phyloP scores from a whole-genome alignment of 148 eudicot species.

The Silene conica region DNA sequence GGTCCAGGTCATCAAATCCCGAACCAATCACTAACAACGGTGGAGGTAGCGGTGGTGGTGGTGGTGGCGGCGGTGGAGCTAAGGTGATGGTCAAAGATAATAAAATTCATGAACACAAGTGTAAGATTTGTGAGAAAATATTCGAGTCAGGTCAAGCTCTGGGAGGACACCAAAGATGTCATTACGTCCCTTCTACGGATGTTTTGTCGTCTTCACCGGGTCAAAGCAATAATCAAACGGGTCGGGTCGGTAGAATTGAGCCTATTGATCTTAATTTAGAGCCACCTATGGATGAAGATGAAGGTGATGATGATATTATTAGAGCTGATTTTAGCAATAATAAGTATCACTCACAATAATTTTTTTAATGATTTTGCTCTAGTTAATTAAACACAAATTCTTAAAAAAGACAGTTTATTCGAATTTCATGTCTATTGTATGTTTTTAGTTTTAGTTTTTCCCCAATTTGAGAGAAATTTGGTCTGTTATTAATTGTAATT shows the following conservation, averaged over 20 bases:
- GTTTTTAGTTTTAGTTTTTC: not conserved
- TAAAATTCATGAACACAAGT: constrained; percentile 3
- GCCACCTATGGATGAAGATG: constrained; percentile 1
- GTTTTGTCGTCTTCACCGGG: not conserved
- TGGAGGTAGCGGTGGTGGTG: not conserved
- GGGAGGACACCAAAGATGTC: constrained; percentile 27
- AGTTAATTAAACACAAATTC: not conserved
- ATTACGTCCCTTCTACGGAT: not conserved
- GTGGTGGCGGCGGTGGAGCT: not conserved
- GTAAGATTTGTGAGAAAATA: constrained; percentile 16
- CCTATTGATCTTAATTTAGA: constrained; percentile 22
- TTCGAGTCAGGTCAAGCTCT: constrained; percentile 20
- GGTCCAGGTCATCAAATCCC: too few species aligned
- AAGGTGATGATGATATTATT: constrained; percentile 2
- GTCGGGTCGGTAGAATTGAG: not conserved
- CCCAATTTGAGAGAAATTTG: not conserved
- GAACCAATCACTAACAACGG: too few species aligned
- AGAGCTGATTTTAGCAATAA: constrained; percentile 2
- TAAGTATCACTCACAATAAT: constrained; percentile 1
- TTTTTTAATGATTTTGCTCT: not conserved
- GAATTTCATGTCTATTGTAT: too few species aligned
- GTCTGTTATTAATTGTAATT: not conserved
- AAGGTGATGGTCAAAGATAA: too few species aligned
- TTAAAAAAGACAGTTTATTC: too few species aligned
- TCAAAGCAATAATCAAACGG: constrained; percentile 7